Percentiles rank a stretch among this genome's conserved stretches.
Conservation (phyloP, 2,329 filamentous ascomycete genomes). For the Leptosphaerulina australis region DNA sequence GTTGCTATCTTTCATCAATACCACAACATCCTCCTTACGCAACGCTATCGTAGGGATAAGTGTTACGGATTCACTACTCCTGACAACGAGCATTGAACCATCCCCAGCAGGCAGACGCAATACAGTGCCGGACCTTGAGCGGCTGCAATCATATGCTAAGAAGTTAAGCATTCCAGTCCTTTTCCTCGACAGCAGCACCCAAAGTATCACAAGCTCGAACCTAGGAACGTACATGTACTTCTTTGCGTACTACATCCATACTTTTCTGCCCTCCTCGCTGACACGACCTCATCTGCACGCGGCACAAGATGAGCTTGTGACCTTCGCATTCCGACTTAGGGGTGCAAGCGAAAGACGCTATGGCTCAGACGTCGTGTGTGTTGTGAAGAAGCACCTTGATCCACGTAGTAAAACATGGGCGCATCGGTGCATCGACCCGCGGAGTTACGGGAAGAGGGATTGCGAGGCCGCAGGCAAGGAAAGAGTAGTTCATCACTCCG, state of each 20-base stretch:
- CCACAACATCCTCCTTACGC: slow-evolving; percentile 33
- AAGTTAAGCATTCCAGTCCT: slow-evolving; percentile 34
- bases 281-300: slow-evolving; percentile 28
- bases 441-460: slow-evolving; percentile 27
- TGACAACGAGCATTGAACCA: slow-evolving; percentile 28
- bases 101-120: slow-evolving; percentile 31
- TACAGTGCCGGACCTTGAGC: slow-evolving; percentile 28
- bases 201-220: slow-evolving; percentile 29
- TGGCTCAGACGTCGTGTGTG: slow-evolving; percentile 24
- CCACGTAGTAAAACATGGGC: slow-evolving; percentile 30
- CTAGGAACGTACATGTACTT: slow-evolving; percentile 41
- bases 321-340: slow-evolving; percentile 37
- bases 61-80: slow-evolving; percentile 31
- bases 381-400: slow-evolving; percentile 36
- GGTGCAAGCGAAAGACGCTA: slow-evolving; percentile 31
- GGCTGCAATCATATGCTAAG: slow-evolving; percentile 32
- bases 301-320: slow-evolving; percentile 38
- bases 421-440: slow-evolving; percentile 25
- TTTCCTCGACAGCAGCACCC: slow-evolving; percentile 36
- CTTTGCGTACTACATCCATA: slow-evolving; percentile 41
- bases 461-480: slow-evolving; percentile 32
- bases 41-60: slow-evolving; percentile 31
- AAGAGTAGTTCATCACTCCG: slow-evolving; percentile 30
- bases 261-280: slow-evolving; percentile 31
- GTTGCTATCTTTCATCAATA: slow-evolving; percentile 39